Evolutionary conservation across 768 basidiomycete species (phyloP), one percentile per base, ranked within the genome.

Genomic region (Lentinula boryana): DNA sequence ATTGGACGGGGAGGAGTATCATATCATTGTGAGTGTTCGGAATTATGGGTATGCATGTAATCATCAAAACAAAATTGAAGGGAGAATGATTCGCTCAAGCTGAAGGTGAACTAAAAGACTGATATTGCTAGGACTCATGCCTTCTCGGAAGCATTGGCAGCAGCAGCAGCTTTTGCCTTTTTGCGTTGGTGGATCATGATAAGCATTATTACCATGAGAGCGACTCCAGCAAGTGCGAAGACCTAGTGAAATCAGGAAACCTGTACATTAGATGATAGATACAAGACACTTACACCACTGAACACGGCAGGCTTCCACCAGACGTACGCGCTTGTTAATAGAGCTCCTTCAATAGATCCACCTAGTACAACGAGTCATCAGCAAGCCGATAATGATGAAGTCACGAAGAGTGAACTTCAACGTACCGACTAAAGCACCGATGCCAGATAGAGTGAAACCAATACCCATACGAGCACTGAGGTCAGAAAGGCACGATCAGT

Each of bases 291-390:
- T 52, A 60, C 58, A 16, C 75, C 78, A 56, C 70, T 75, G 64
- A 78, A 78, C 1, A 77, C 58, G 38, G 74, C 74, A 0, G 71
- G 76, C 21, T 72, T 72, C 74, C 74, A 77, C 77, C 77, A 78
- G 32, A 71, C 32, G 44, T 68, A 73, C 1, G 66, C 51, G 2
- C 64, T 55, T 3, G 73, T 73, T 27, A 78, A 66, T 5, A 78
- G 66, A 8, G 74, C 72, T 3, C 77, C 77, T 35, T 70, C 68
- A 62, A 78, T 72, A 0, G 77, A 76, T 1, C 76, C 68, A n/a
- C 77, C 77, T 63, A 55, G 50, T 31, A 58, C 32, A 18, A 6
- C 2, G 23, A 27, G 18, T 61, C 21, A 3, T 62, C 33, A 40
- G 48, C n/a, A 49, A 18, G 27, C n/a, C 9, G 41, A 53, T n/a